Evolutionary conservation across 2,329 filamentous ascomycete genomes (phyloP), one percentile per base, ranked within the genome.

Genomic region (Sporothrix phasma): DNA sequence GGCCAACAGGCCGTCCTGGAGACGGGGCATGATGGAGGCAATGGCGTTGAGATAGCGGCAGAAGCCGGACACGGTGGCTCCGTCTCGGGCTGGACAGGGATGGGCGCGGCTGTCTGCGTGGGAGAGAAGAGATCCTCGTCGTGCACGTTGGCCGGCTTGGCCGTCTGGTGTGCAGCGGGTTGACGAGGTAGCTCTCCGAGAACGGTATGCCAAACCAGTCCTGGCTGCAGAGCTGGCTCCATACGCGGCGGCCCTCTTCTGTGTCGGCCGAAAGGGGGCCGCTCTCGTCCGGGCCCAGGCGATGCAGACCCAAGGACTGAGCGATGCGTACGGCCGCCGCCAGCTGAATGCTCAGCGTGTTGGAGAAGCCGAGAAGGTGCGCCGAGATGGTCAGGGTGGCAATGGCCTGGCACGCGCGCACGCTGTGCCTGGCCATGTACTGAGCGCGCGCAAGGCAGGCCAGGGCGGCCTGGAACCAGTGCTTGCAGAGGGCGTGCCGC

Each of bases 331-430:
- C 71, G 2, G 76, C 79, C 0, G 77, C 74, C 2, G 76, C 76
- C 8, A 80, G 72, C 22, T 78, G 73, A 1, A 79, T 76, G 3
- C 74, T 76, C 65, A 79, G 79, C 47, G 76, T 76, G 66, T 79
- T 80, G 6, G 78, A 78, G 26, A 76, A 77, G 1, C 79, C 80
- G 1, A 81, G 73, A 17, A 79, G 70, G 69, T 82, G 80, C 8
- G 78, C 79, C 8, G 77, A 77, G 3, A 79, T 76, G n/a, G 79
- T 80, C 34, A 79, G 70, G 1, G 76, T 77, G 10, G 77, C 71
- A 45, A 82, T 79, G 3, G 79, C 75, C 67, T 81, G 76, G 3
- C 80, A 73, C 0, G 76, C 74, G 53, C 76, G 74, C 2, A 79
- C 72, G 13, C 75, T 76, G 66, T 78, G 75, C 47, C 72, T 70